Percentiles rank a stretch among this genome's conserved stretches.
Conservation (phyloP, 2,329 filamentous ascomycete species). For the Ascosphaera apis region DNA sequence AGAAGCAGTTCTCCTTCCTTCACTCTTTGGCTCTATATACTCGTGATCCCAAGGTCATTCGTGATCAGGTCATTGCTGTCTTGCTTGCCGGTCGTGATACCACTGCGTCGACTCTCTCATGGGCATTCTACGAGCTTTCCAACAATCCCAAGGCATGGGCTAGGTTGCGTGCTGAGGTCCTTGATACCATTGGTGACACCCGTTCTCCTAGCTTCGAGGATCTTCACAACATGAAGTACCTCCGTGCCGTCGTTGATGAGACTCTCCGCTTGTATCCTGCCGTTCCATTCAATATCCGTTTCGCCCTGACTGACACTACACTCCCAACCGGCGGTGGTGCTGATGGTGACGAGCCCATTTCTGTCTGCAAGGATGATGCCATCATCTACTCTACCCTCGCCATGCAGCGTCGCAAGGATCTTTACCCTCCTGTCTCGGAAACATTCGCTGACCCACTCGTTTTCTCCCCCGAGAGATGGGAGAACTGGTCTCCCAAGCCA, state of each 20-base stretch:
- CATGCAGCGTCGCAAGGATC: conserved; percentile 45
- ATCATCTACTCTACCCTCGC: conserved; percentile 44
- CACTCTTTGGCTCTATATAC: conserved; percentile 56
- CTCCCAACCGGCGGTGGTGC: conserved; percentile 34
- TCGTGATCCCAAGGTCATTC: conserved; percentile 31
- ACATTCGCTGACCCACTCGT: conserved; percentile 22
- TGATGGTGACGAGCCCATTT: conserved; percentile 35
- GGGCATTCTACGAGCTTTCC: conserved; percentile 25
- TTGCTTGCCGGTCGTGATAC: conserved; percentile 31
- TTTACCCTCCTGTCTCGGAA: conserved; percentile 31
- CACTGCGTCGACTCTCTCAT: conserved; percentile 24
- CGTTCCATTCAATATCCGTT: conserved; percentile 23
- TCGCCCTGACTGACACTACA: conserved; percentile 18
- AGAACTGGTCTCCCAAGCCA: conserved; percentile 36
- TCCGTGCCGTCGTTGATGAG: conserved; percentile 11
- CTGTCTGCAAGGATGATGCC: conserved; percentile 40
- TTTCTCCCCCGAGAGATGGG: conserved; percentile 48
- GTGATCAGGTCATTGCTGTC: conserved; percentile 50
- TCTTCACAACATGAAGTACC: conserved; percentile 8
- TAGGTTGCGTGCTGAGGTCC: conserved; percentile 15
- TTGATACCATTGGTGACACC: conserved; percentile 5
- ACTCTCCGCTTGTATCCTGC: conserved; percentile 23
- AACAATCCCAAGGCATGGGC: conserved; percentile 14
- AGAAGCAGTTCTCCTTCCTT: conserved; percentile 47
- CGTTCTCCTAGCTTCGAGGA: conserved; percentile 8